Base-by-base conservation (phyloP, 352 stramenopile genomes). In the Globisporangium sylvaticum region DNA sequence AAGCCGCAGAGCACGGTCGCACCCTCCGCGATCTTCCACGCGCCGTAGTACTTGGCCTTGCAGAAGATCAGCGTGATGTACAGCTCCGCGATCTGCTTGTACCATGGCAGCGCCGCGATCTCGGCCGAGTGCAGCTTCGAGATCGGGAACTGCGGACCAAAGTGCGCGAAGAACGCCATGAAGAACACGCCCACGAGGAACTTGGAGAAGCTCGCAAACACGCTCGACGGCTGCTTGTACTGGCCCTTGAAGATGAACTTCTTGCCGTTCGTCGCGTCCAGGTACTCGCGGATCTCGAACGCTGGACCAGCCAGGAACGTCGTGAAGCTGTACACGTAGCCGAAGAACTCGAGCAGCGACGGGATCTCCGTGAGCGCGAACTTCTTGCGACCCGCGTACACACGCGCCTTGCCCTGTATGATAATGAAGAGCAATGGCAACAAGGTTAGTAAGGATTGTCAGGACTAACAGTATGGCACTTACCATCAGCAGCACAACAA, bases 281-380 rank as follows among this genome's bases (percentile, higher is more conserved):
- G 62, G 72, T 99, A 99, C 70, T 97, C 94, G 20, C 81, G 86
- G 74, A 97, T 98, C 74, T 99, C 97, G 66, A 98, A 98, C 0
- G 94, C 92, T 53, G 97, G 97, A 18, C 97, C 96, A 12, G 94
- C 94, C 15, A 99, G 78, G 70, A 99, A 92, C 63, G 91, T 98
- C 50, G 95, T 95, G 77, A 98, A 98, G 83, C 92, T 96, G 79
- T 98, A 99, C 15, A 98, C 96, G 80, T 98, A 99, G 29, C 94
- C 96, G 56, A 97, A 92, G 79, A 95, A 99, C 76, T 98, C 94
- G 57, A 99, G 75, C 52, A 98, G 72, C 39, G 82, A 89, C 58
- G 96, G 96, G 50, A 98, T 67, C 67, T 92, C 70, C 14, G 79
- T 72, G 42, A 98, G 78, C 10, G 91, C 89, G 4, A 91, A 73